Percentiles rank a stretch among this genome's conserved stretches.
These are phyloP conservation scores for Ganoderma lingzhi DNA, from an alignment of 1,284 basidiomycete species.

Conservation along the genomic window DNA sequence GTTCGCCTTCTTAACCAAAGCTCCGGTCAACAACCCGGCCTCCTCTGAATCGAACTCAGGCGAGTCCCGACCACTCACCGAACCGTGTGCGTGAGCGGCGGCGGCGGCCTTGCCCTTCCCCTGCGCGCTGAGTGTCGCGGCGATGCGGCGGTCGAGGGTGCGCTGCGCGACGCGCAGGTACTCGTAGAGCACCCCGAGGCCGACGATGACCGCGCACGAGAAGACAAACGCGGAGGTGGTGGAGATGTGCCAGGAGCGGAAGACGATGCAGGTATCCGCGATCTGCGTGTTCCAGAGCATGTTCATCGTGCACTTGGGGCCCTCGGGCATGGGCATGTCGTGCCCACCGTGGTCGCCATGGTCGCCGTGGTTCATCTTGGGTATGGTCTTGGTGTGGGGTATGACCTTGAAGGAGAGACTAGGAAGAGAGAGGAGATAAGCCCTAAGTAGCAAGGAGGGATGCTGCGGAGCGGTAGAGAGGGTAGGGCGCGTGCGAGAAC, in stretches of 20 bases:
- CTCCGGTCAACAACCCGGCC: constrained; percentile 61
- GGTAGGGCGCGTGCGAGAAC: neutral
- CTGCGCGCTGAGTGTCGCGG: constrained; percentile 51
- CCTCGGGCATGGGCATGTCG: constrained; percentile 53
- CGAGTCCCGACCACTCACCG: constrained; percentile 52
- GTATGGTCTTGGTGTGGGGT: neutral
- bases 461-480: neutral
- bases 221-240: constrained; percentile 62
- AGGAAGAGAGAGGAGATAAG: neutral
- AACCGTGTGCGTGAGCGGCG: constrained; percentile 35
- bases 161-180: constrained; percentile 72
- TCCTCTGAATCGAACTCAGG: constrained; percentile 58
- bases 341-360: constrained; percentile 51
- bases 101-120: constrained; percentile 53
- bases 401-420: neutral
- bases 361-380: constrained; percentile 53
- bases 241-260: constrained; percentile 75
- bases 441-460: neutral
- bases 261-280: constrained; percentile 79
- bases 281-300: constrained; percentile 72
- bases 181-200: constrained; percentile 76
- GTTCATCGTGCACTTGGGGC: constrained; percentile 33
- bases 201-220: constrained; percentile 69
- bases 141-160: constrained; percentile 65
- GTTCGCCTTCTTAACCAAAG: constrained; percentile 45